Base-by-base conservation (phyloP, 73 alveolate genomes). In the Uronychia binucleata region DNA sequence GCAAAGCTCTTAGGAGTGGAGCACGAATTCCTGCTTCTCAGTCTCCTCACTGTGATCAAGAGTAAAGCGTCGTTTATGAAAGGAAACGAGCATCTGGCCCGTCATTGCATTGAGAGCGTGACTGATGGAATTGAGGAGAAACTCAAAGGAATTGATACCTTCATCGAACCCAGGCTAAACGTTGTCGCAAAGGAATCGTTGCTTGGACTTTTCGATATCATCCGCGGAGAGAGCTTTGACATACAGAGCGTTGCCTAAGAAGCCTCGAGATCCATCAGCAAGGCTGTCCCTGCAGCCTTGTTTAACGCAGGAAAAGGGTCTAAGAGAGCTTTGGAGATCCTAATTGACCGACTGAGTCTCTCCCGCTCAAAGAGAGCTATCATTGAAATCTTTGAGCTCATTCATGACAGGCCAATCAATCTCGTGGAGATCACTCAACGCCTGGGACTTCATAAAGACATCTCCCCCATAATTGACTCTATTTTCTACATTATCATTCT, bases 1-100 rank as follows among this genome's bases (percentile, higher is more conserved):
- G 86, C 78, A 5, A 35, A 79, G 28, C 34, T 46, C 79, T 34
- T 79, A 31, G 34, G 57, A 1, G 28, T 57, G 11, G 30, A 79
- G 46, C 28, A 75, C 30, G 32, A 75, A 58, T 75, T 28, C 81
- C 32, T 75, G 5, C 32, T 75, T 8, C 27, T 75, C 25, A 13
- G 81, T 32, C n/a, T 75, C 25, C 1, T 75, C 1, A 32, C 59
- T 46, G 67, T n/a, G n/a, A 46, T 46, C 67, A 46, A 46, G 19
- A 46, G 67, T 46, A 46, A 46, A 46, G n/a, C n/a, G n/a, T n/a
- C n/a, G 32, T 67, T 67, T 67, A 26, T 26, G 78, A 67, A 67
- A n/a, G 30, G 30, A n/a, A 31, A 67, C 28, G 19, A 13, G 30
- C 33, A 67, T 67, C 28, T 67, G 30, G 19, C 78, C 28, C 19